Evolutionary conservation across 1,284 basidiomycete species (phyloP).

Genomic region (Bjerkandera adusta): DNA sequence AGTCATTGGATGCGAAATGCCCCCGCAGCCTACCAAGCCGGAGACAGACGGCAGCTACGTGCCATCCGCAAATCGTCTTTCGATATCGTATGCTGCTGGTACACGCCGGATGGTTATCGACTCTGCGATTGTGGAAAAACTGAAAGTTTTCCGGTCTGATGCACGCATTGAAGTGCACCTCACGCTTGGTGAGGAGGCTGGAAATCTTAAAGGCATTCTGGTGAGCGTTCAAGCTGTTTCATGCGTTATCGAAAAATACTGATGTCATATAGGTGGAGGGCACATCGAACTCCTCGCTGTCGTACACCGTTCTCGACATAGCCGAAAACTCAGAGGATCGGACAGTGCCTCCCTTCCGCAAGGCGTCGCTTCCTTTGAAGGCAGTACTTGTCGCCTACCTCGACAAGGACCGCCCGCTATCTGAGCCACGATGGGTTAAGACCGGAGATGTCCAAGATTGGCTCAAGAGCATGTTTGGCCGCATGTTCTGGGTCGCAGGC

Average conservation of each 20-base stretch:
- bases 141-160: slow-evolving; percentile 80
- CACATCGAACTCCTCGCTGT: slow-evolving; percentile 67
- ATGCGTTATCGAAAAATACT: slow-evolving; percentile 13
- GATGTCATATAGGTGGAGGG: slow-evolving; percentile 61
- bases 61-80: slow-evolving; percentile 82
- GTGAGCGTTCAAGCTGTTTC: slow-evolving; percentile 39
- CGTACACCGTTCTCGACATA: slow-evolving; percentile 60
- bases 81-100: slow-evolving; percentile 90
- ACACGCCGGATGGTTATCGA: slow-evolving; percentile 86
- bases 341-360: slow-evolving; percentile 69
- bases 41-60: slow-evolving; percentile 27
- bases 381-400: slow-evolving; percentile 66
- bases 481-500: slow-evolving; percentile 76
- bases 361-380: slow-evolving; percentile 47
- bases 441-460: slow-evolving; percentile 92
- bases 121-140: slow-evolving; percentile 79
- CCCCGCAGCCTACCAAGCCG: slow-evolving; percentile 3
- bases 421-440: slow-evolving; percentile 95
- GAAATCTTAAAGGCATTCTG: slow-evolving; percentile 70
- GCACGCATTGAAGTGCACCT: slow-evolving; percentile 85
- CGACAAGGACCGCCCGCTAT: slow-evolving; percentile 84
- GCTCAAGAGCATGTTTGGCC: slow-evolving; percentile 84
- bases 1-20: neutral
- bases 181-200: slow-evolving; percentile 51
- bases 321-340: slow-evolving; percentile 45